Conservation (phyloP, 257 asterid species). For the Plantago major region DNA sequence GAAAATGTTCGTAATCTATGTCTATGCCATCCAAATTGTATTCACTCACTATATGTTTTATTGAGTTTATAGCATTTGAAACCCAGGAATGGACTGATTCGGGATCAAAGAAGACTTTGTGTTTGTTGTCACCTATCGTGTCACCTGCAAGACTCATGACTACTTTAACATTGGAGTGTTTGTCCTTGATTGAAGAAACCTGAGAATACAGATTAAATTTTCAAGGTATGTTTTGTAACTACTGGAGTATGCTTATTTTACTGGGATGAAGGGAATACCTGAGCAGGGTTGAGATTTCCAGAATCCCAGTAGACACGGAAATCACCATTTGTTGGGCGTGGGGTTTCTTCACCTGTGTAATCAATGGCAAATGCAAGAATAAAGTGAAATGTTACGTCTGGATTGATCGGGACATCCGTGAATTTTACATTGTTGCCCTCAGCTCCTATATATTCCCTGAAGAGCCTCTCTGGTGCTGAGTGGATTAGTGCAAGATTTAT, state of each 20-base stretch:
- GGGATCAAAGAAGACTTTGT: slow-evolving; percentile 41
- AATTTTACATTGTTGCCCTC: slow-evolving; percentile 38
- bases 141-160: slow-evolving; percentile 73
- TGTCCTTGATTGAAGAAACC: slow-evolving; percentile 49
- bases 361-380: slow-evolving; percentile 72
- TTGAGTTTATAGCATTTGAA: slow-evolving; percentile 53
- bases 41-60: slow-evolving; percentile 36
- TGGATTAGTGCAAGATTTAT: slow-evolving; percentile 8
- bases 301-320: slow-evolving; percentile 59
- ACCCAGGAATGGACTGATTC: slow-evolving; percentile 51
- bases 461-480: slow-evolving; percentile 37
- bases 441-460: slow-evolving; percentile 72
- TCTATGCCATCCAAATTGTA: slow-evolving; percentile 69
- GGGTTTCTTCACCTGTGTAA: slow-evolving; percentile 37
- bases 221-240: not conserved
- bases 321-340: slow-evolving; percentile 52
- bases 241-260: too few species aligned
- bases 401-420: slow-evolving; percentile 47
- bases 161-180: slow-evolving; percentile 51
- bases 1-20: slow-evolving; percentile 72
- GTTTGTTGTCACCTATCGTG: slow-evolving; percentile 14
- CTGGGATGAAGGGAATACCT: slow-evolving; percentile 15
- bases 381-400: slow-evolving; percentile 49
- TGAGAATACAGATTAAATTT: not conserved
- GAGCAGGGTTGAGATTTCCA: slow-evolving; percentile 46